Evolutionary conservation across 78 protist species (phyloP).

Genomic region (Cavenderia fasciculata): DNA sequence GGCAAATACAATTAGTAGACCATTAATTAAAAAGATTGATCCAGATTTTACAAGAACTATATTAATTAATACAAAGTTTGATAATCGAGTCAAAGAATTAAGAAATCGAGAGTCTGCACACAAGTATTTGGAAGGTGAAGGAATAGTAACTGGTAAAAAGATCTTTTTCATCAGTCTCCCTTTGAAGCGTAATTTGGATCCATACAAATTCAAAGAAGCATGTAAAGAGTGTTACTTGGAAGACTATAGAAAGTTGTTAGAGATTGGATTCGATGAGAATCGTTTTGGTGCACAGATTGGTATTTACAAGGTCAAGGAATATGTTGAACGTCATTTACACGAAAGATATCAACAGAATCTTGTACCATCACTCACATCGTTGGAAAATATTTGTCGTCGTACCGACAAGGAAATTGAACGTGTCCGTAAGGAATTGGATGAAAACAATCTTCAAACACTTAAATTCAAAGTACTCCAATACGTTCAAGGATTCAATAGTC

Average conservation of each 20-base stretch:
- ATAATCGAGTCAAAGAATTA: constrained; percentile 87
- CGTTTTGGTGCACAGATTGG: constrained; percentile 77
- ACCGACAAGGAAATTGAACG: constrained; percentile 68
- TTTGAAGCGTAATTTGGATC: constrained; percentile 56
- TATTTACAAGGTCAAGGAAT: constrained; percentile 40
- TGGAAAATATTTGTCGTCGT: constrained; percentile 56
- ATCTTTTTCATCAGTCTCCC: constrained; percentile 82
- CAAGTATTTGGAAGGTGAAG: constrained; percentile 84
- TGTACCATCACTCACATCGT: constrained; percentile 51
- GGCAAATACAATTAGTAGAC: constrained; percentile 76
- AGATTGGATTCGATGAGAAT: constrained; percentile 72
- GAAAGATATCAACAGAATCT: constrained; percentile 75
- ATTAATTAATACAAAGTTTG: constrained; percentile 84
- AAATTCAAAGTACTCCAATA: constrained; percentile 38
- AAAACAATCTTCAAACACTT: constrained; percentile 27
- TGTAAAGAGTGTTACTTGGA: constrained; percentile 77
- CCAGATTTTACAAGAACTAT: constrained; percentile 81
- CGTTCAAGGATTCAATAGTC: constrained; percentile 54
- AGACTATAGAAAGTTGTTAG: constrained; percentile 70
- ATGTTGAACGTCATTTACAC: constrained; percentile 42
- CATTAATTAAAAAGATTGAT: constrained; percentile 81
- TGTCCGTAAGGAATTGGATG: constrained; percentile 63
- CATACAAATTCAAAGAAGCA: constrained; percentile 43
- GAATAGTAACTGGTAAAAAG: constrained; percentile 28
- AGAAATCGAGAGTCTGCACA: constrained; percentile 70